Evolutionary conservation across 768 basidiomycete species (phyloP), one percentile per base, ranked within the genome.

Genomic region (Tricholoma bakamatsutake): DNA sequence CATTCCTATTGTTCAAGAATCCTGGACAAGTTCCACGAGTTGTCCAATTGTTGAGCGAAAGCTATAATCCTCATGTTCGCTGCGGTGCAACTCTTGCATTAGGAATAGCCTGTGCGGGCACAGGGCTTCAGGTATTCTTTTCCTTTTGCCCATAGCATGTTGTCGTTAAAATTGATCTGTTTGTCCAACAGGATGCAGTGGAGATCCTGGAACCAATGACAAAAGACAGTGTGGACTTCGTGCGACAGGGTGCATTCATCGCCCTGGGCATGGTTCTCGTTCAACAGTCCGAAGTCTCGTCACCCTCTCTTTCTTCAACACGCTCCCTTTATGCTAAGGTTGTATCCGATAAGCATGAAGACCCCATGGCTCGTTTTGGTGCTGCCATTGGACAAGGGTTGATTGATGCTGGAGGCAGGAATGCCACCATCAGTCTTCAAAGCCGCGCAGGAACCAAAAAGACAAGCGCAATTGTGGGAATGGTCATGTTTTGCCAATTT

Each of bases 181-280:
- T 50, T 11, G 24, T 50, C 60, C 10, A 53, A 11, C 67, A 95
- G 87, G 95, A 98, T 72, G 97, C 97, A 18, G 83, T 98, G 57
- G 93, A 94, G 61, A 91, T 99, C 59, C 74, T 99, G 59, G 93
- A 98, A 69, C 97, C 97, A 4, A 93, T 99, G 90, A 97, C 94
- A 17, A 97, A 93, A 66, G 97, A 99, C 62, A 86, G 94, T 21
- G 91, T 98, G 45, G 97, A 99, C 71, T 99, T 98, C 67, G 97
- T 99, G 54, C 90, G 96, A 13, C 97, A 99, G 72, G 96, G 96
- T 11, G 97, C 97, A 2, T 91, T 95, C 69, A 85, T 97, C 60
- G 88, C 96, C 13, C 80, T 98, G 49, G 92, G 96, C 27, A 96
- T 98, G 93, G 84, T 99, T 62, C 85, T 98, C 34, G 90, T 98